phyloP scores from a whole-genome alignment of 495 filamentous ascomycete species.

The Aspergillus bertholletiae region DNA sequence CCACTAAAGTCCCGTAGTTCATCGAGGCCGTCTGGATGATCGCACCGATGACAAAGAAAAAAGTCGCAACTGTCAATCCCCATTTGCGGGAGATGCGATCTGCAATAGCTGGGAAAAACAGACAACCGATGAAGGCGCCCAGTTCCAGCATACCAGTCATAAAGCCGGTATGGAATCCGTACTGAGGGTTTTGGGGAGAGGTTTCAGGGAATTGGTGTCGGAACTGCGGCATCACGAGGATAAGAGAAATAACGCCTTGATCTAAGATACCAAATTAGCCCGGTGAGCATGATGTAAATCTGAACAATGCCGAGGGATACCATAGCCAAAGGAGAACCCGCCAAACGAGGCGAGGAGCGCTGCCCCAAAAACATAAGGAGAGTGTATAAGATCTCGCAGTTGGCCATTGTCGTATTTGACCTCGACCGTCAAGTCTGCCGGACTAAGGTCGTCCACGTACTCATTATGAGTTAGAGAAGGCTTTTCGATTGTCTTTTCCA shows the following conservation, averaged over 20 bases:
- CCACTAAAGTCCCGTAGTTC: conserved; percentile 24
- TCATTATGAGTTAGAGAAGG: too few relatives aligned
- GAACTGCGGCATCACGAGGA: conserved; percentile 24
- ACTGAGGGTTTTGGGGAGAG: conserved; percentile 8
- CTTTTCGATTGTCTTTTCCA: too few relatives aligned
- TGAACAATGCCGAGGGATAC: too few relatives aligned
- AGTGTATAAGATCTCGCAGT: conserved; percentile 8
- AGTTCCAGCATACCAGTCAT: conserved; percentile 24
- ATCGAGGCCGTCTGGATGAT: conserved; percentile 27
- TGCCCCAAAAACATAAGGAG: conserved; percentile 17
- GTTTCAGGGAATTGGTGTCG: conserved; percentile 17
- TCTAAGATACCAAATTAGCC: conserved; percentile 6
- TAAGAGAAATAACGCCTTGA: conserved; percentile 24
- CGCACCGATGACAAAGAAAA: conserved; percentile 25
- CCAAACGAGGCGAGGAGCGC: conserved; percentile 20
- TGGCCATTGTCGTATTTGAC: conserved; percentile 10
- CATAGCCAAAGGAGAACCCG: conserved; percentile 22
- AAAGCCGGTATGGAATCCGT: conserved; percentile 15
- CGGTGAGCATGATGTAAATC: neutral
- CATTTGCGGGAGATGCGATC: conserved; percentile 28
- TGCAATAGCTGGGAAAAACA: conserved; percentile 21
- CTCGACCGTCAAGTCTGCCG: too few relatives aligned
- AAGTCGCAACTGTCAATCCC: conserved; percentile 16
- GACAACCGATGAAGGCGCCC: conserved; percentile 23
- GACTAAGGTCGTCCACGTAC: too few relatives aligned